phyloP scores from a whole-genome alignment of 2,329 filamentous ascomycete genomes.

The Raffaelea arxii region DNA sequence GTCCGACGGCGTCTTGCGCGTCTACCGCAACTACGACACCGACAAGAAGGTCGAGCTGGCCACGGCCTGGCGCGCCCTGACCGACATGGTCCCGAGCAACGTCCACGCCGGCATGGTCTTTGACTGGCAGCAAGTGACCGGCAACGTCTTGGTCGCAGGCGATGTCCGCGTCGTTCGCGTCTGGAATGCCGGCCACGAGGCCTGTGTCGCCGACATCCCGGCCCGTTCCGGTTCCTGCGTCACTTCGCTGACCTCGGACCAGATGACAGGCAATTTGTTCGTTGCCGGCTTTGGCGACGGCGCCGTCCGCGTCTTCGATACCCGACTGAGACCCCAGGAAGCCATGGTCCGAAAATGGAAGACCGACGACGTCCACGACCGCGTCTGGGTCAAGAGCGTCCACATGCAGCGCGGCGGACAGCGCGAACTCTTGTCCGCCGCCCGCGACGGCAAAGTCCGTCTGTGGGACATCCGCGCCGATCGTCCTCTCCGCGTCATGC shows the following conservation, averaged over 20 bases:
- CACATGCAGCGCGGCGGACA: conserved; percentile 95
- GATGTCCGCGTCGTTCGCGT: conserved; percentile 93
- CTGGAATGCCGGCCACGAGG: conserved; percentile 91
- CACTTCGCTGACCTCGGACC: conserved; percentile 89
- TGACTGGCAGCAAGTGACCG: conserved; percentile 98
- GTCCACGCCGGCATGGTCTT: conserved; percentile 94
- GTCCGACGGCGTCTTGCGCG: conserved; percentile 86
- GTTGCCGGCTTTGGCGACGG: conserved; percentile 95
- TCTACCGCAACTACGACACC: conserved; percentile 86
- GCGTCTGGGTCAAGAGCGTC: conserved; percentile 90
- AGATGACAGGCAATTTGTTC: conserved; percentile 94
- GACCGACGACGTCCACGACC: conserved; percentile 68
- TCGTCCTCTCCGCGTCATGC: conserved; percentile 61
- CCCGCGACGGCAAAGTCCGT: conserved; percentile 85
- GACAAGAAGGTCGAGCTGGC: conserved; percentile 71
- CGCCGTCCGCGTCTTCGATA: conserved; percentile 88
- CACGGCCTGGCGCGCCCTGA: conserved; percentile 82
- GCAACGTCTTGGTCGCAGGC: conserved; percentile 87
- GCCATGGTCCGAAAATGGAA: conserved; percentile 97
- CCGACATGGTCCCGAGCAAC: conserved; percentile 87
- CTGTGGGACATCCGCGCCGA: conserved; percentile 95
- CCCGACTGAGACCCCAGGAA: conserved; percentile 70
- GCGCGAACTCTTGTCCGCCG: conserved; percentile 81
- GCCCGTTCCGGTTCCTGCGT: conserved; percentile 92
- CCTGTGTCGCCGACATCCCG: conserved; percentile 87